phyloP scores from a whole-genome alignment of 2,329 filamentous ascomycete genomes.

The Dactylellina drechsleri region DNA sequence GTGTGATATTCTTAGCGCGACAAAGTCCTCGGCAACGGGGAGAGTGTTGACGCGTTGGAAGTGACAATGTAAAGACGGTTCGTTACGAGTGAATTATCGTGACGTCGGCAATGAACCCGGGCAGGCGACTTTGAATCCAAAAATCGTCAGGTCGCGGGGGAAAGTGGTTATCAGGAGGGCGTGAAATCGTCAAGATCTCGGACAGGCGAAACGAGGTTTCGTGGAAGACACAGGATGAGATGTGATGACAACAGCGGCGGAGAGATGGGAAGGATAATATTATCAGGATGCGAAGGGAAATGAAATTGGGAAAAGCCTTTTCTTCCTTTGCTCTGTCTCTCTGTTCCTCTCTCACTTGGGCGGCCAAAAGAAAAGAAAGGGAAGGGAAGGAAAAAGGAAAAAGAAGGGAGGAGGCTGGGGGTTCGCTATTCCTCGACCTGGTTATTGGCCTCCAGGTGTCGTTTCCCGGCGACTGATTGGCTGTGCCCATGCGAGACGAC shows the following conservation, averaged over 20 bases:
- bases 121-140: constrained; percentile 29
- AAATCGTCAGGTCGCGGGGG: constrained; percentile 23
- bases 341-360: neutral
- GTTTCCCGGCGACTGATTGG: constrained; percentile 36
- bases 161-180: neutral
- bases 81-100: constrained; percentile 21
- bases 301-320: too few relatives aligned
- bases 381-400: constrained; percentile 19
- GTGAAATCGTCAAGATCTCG: constrained; percentile 35
- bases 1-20: constrained; percentile 38
- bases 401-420: constrained; percentile 51
- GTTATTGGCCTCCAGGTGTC: neutral
- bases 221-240: constrained; percentile 27
- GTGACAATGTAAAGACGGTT: neutral
- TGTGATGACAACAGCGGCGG: constrained; percentile 47
- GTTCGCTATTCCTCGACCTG: neutral
- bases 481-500: constrained; percentile 21
- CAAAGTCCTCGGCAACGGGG: constrained; percentile 19
- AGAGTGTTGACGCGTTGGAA: constrained; percentile 50
- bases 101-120: constrained; percentile 42
- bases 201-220: constrained; percentile 5
- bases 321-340: too few relatives aligned
- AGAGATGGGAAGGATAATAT: constrained; percentile 20
- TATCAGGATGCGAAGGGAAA: constrained; percentile 32
- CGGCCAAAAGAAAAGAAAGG: constrained; percentile 16